Evolutionary conservation across 2,329 filamentous ascomycete genomes (phyloP).

Genomic region (Ceratocystis harringtonii): DNA sequence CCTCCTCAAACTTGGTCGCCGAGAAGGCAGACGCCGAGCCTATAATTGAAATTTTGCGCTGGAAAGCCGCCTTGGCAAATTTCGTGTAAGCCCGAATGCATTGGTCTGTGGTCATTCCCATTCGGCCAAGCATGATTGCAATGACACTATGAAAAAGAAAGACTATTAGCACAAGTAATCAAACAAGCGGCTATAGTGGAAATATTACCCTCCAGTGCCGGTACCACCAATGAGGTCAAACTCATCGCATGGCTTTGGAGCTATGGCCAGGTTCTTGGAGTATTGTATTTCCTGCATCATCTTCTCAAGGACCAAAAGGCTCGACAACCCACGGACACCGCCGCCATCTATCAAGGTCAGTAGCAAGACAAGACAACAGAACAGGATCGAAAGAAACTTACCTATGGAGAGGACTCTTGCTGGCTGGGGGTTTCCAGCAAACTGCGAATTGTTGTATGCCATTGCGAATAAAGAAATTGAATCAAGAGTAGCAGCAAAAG

Average conservation of each 20-base stretch:
- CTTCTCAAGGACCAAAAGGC: slow-evolving; percentile 21
- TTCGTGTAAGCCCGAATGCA: background rate
- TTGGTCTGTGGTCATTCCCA: background rate
- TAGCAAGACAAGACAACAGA: background rate
- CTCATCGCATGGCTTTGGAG: slow-evolving; percentile 21
- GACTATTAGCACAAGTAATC: background rate
- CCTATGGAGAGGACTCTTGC: background rate
- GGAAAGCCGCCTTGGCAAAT: background rate
- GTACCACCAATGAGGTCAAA: slow-evolving; percentile 24
- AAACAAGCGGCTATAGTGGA: background rate
- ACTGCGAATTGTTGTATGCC: too few species aligned
- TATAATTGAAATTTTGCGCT: background rate
- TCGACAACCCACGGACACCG: slow-evolving; percentile 22
- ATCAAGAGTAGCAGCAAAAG: too few species aligned
- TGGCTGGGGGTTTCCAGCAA: background rate
- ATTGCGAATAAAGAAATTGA: too few species aligned
- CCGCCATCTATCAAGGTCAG: slow-evolving; percentile 19
- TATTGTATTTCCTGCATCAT: slow-evolving; percentile 20
- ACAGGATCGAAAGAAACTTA: background rate
- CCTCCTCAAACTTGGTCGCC: background rate
- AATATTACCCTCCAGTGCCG: slow-evolving; percentile 22
- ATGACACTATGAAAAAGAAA: background rate
- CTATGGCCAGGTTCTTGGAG: slow-evolving; percentile 14
- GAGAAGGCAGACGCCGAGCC: background rate
- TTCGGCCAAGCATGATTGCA: background rate